Conservation (phyloP, 768 basidiomycete species). For the Macrolepiota dolichaula region DNA sequence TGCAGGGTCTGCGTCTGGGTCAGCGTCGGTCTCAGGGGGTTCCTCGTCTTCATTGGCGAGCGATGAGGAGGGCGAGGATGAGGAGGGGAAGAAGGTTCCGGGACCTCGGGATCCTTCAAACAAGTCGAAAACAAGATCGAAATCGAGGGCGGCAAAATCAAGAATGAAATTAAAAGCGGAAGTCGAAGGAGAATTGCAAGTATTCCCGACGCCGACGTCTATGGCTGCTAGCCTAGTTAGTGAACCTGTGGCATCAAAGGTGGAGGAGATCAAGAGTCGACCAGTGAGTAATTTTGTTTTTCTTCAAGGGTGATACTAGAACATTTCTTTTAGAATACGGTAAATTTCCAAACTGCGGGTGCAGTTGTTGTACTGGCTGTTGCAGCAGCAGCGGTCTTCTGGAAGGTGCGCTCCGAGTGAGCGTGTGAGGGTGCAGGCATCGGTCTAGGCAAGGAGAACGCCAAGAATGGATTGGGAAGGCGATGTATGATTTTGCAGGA, state of each 20-base stretch:
- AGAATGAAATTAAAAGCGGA: too few species aligned
- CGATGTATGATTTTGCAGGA: too few species aligned
- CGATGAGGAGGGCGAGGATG: constrained; percentile 12
- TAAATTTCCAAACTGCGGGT: constrained; percentile 53
- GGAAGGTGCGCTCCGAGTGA: constrained; percentile 54
- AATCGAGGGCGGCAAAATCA: not conserved
- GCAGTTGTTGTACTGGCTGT: constrained; percentile 65
- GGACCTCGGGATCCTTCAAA: too few species aligned
- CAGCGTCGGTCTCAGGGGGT: too few species aligned
- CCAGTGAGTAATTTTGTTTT: constrained; percentile 14
- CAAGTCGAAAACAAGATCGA: too few species aligned
- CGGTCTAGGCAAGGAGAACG: not conserved
- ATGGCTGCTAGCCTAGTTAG: not conserved
- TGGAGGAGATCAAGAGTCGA: not conserved
- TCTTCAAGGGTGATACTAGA: constrained; percentile 6
- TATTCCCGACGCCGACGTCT: too few species aligned
- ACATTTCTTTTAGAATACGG: constrained; percentile 20
- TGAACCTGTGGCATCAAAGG: not conserved
- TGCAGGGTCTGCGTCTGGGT: constrained; percentile 7
- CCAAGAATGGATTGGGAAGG: too few species aligned
- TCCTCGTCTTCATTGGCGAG: constrained; percentile 12
- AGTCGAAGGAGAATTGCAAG: too few species aligned
- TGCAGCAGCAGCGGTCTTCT: constrained; percentile 70
- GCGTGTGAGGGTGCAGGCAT: not conserved
- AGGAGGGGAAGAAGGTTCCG: too few species aligned